phyloP scores from a whole-genome alignment of 108 stramenopile genomes.

The Aurantiochytrium sp. region DNA sequence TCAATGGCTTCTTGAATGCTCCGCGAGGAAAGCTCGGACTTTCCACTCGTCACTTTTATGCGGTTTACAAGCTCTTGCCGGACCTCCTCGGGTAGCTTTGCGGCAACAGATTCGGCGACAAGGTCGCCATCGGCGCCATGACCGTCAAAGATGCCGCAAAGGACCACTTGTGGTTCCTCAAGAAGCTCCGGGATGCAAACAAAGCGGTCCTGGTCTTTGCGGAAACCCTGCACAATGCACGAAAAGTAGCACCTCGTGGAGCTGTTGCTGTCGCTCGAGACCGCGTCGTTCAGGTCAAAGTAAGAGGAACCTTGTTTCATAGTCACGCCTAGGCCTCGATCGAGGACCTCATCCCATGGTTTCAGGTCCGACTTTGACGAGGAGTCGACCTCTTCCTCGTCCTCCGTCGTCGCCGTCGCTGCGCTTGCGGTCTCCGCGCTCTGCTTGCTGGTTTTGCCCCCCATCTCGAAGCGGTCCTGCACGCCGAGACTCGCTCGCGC shows the following conservation, averaged over 20 bases:
- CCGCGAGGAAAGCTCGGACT: neutral
- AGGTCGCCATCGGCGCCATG: neutral
- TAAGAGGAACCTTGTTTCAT: neutral
- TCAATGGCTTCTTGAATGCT: neutral
- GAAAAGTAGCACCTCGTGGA: neutral
- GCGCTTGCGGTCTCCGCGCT: no score
- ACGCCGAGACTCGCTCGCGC: no score
- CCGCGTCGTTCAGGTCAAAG: neutral
- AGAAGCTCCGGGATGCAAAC: neutral
- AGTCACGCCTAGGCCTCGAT: neutral
- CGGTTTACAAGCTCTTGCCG: neutral
- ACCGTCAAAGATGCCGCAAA: conserved; percentile 8
- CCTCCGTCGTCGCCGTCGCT: no score
- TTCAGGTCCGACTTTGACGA: neutral
- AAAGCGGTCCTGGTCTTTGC: conserved; percentile 6
- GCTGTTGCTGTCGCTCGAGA: no score
- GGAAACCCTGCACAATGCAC: neutral
- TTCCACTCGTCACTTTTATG: neutral
- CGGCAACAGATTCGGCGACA: neutral
- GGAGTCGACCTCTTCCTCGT: no score
- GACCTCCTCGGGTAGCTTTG: neutral
- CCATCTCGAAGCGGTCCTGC: no score
- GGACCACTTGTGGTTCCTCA: neutral
- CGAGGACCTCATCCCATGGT: neutral
- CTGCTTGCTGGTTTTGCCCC: no score